phyloP scores from a whole-genome alignment of 2,329 filamentous ascomycete species.

The Bertia moriformis region DNA sequence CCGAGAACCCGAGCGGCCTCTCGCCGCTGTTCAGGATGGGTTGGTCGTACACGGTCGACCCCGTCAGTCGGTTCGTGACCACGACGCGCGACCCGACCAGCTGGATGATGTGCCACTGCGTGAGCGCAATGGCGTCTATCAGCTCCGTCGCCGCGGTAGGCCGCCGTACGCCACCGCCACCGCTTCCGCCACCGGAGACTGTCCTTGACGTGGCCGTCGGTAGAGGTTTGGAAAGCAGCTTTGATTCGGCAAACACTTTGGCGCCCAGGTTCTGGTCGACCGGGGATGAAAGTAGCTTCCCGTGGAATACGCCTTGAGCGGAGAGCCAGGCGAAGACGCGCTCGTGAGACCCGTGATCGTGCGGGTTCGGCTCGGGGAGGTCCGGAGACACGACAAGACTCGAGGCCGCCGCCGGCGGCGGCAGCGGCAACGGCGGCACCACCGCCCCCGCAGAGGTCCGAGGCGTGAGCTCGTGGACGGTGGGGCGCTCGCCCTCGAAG shows the following conservation, averaged over 20 bases:
- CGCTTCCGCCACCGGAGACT: conserved; percentile 49
- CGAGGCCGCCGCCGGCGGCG: conserved; percentile 38
- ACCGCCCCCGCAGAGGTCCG: neutral
- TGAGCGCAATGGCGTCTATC: conserved; percentile 69
- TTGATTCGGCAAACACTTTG: conserved; percentile 66
- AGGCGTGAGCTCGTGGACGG: conserved; percentile 51
- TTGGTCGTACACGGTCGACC: conserved; percentile 76
- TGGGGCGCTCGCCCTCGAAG: conserved; percentile 75
- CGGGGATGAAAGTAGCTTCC: conserved; percentile 54
- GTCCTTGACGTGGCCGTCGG: too few species aligned
- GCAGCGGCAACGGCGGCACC: conserved; percentile 15
- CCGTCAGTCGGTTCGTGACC: conserved; percentile 74
- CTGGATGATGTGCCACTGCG: conserved; percentile 82
- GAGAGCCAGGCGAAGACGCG: conserved; percentile 82
- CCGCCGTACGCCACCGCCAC: too few species aligned
- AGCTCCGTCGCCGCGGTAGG: conserved; percentile 55
- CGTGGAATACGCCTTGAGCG: conserved; percentile 73
- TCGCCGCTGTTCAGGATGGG: conserved; percentile 68
- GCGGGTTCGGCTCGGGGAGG: conserved; percentile 33
- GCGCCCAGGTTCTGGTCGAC: conserved; percentile 51
- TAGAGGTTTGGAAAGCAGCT: conserved; percentile 59
- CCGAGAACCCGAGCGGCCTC: conserved; percentile 66
- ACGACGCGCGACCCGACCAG: conserved; percentile 72
- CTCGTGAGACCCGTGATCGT: conserved; percentile 46
- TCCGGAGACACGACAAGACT: conserved; percentile 67